Percentiles rank a stretch among this genome's conserved stretches.
Conservation (phyloP, 2,329 filamentous ascomycete species). For the Aspergillus novoparasiticus region DNA sequence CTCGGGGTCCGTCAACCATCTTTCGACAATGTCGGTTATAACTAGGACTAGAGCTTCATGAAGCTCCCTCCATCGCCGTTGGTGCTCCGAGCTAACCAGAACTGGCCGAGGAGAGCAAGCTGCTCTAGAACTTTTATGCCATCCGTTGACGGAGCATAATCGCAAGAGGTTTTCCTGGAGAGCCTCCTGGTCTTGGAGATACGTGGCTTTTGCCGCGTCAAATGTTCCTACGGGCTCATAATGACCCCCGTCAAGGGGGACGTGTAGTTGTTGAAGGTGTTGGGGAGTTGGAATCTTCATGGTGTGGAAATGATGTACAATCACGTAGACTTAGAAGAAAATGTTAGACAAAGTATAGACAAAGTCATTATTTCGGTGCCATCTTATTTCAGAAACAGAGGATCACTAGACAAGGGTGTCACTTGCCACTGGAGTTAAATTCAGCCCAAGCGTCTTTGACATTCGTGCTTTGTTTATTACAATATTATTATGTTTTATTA, state of each 20-base stretch:
- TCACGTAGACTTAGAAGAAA: not conserved
- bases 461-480: no score
- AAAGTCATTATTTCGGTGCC: not conserved
- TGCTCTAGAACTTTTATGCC: constrained; percentile 1
- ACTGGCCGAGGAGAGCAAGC: constrained; percentile 6
- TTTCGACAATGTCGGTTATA: constrained; percentile 30
- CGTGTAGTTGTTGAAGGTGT: not conserved
- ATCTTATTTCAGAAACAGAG: not conserved
- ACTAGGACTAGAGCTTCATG: constrained; percentile 25
- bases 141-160: not conserved
- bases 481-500: no score
- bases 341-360: not conserved
- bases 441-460: not conserved
- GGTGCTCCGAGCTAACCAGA: constrained; percentile 2
- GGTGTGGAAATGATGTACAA: not conserved
- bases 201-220: not conserved
- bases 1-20: constrained; percentile 30
- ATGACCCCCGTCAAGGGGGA: not conserved
- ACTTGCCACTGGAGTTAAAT: not conserved
- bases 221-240: not conserved
- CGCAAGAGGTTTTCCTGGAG: constrained; percentile 2
- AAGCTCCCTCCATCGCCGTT: constrained; percentile 12
- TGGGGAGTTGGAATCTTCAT: not conserved
- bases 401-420: no score
- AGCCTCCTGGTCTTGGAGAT: not conserved